Evolutionary conservation across 768 basidiomycete genomes (phyloP), one percentile per base, ranked within the genome.

Genomic region (Suillus variegatus): DNA sequence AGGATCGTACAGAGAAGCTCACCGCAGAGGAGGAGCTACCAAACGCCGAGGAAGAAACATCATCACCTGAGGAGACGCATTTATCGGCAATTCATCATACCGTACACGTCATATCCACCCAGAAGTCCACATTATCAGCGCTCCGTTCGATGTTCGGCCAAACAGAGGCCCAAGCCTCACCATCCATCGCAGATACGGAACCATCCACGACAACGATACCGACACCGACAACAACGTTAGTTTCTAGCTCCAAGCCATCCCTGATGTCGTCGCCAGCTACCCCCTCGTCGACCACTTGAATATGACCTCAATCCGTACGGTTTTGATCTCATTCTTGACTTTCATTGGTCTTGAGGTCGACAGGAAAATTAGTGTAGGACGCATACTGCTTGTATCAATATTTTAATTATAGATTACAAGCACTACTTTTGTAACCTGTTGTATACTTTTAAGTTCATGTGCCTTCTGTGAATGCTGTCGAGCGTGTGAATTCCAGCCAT

Each of bases 221-320:
- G 36, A 32, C 36, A 16, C 20, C 61, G 13, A 40, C 60, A 2
- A 36, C 67, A 5, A 28, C 56, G 58, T 25, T 25, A 13, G 63
- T 64, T 28, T 8, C 61, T 55, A 57, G 40, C 61, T 68, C 51
- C 41, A 71, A 64, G 61, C 41, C 55, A 60, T 60, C 61, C 40
- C 22, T 64, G 60, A 40, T 63, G 22, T 47, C 62, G 10, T 40
- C 66, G 44, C 32, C 60, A n/a, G 40, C 28, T 60, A 61, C 65
- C 61, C 61, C 63, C 65, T 40, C 69, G 44, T 40, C 70, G 61
- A 66, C 68, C 67, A 56, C 58, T 46, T 55, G 71, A 65, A 54
- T 88, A 91, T 70, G 92, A 94, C 73, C 75, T 95, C 66, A 85
- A 88, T 35, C 83, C 84, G 13, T 87, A 89, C 75, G 93, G 93